Evolutionary conservation across 129 eudicot species (phyloP), one percentile per base, ranked within the genome.

Genomic region (Scalesia atractyloides): DNA sequence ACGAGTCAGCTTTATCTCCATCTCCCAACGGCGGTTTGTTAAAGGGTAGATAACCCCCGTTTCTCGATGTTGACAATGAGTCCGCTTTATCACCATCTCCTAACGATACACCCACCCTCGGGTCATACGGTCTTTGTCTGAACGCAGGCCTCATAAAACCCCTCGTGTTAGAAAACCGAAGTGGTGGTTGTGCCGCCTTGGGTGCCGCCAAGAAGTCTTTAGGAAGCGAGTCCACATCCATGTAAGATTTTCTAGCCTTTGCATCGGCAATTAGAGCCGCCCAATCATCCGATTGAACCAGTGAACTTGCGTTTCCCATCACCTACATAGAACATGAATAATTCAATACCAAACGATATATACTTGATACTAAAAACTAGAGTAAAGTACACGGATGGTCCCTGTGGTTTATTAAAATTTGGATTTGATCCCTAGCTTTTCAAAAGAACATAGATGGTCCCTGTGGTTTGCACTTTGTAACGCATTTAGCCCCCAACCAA

Each of bases 281-380:
- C 99, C 99, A 95, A 68, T 95, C 99, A 5, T 91, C 97, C 5
- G 97, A 95, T 71, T 86, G 85, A 30, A 80, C 74, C 70, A 95
- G 73, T 20, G 99, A 81, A 82, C 76, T 88, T 4, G 99, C 99
- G 70, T 95, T 95, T 50, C 99, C 99, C 99, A 94, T 94, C 20
- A 94, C 96, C 99, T 94, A 70, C 50, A 77, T 33, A 41, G n/a
- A 73, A 0, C 43, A 70, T 30, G 22, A 22, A 60, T 61, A 10
- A 36, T 71, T 26, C 52, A 59, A 14, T 19, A 19, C 68, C 37
- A 47, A 67, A 44, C 9, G 1, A 43, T 20, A 68, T 5, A n/a
- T 2, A 10, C 34, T 5, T 18, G 9, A 24, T 24, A 24, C 30
- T 24, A 24, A 24, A 24, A 24, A 24, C 30, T 24, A 24, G 30